phyloP scores from a whole-genome alignment of 169 alveolate species.

The Cryptosporidium muris region DNA sequence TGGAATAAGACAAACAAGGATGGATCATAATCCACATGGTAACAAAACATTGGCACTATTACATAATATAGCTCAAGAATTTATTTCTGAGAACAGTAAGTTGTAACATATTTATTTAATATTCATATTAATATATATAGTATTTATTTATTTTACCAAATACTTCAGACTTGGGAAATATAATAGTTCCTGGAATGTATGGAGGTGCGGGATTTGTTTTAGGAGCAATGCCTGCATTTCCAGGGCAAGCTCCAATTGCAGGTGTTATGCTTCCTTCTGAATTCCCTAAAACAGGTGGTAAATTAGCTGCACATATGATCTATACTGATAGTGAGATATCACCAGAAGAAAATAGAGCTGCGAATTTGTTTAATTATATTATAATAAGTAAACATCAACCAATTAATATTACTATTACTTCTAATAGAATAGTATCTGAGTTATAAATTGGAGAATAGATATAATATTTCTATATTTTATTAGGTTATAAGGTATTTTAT shows the following conservation, averaged over 20 bases:
- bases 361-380: conserved; percentile 14
- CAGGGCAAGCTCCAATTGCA: conserved; percentile 57
- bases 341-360: conserved; percentile 61
- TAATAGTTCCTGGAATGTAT: conserved; percentile 70
- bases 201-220: conserved; percentile 69
- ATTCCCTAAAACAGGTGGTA: not conserved
- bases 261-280: conserved; percentile 57
- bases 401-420: conserved; percentile 36
- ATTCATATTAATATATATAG: not conserved
- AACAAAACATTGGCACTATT: conserved; percentile 51
- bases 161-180: conserved; percentile 47
- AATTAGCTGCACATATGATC: not conserved
- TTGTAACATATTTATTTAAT: not conserved
- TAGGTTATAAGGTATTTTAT: no score
- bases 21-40: conserved; percentile 58
- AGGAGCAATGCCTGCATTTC: conserved; percentile 69
- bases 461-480: no score
- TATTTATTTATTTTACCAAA: not conserved
- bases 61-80: conserved; percentile 35
- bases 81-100: conserved; percentile 52
- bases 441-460: no score
- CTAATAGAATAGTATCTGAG: not conserved
- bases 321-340: conserved; percentile 30
- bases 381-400: conserved; percentile 41
- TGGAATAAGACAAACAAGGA: conserved; percentile 9